Conservation (phyloP, 306 rosid species). For the Dryas drummondii region DNA sequence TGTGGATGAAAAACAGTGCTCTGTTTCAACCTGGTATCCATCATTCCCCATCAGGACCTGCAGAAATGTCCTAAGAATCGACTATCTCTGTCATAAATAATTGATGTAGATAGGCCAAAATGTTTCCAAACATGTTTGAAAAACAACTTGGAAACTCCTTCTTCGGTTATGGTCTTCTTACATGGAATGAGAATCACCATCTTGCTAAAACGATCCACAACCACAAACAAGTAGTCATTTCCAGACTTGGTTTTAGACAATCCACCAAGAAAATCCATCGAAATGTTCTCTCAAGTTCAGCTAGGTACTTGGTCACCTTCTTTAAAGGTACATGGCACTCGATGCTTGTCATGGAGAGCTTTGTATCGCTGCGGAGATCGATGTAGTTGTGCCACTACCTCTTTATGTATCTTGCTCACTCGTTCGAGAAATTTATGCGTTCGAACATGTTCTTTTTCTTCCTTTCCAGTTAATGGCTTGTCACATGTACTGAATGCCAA, state of each 20-base stretch:
- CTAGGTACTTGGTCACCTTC: no score
- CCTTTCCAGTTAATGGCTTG: no score
- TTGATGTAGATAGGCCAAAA: background rate
- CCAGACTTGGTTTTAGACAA: background rate
- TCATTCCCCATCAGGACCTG: background rate
- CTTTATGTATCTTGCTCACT: no score
- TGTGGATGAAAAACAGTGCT: background rate
- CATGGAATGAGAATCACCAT: constrained; percentile 6
- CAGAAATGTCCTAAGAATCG: background rate
- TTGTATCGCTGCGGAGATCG: no score
- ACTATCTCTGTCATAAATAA: background rate
- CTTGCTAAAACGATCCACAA: constrained; percentile 4
- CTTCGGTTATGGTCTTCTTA: background rate
- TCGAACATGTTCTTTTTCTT: no score
- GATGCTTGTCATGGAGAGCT: no score
- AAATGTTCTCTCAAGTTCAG: no score
- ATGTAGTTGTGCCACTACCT: no score
- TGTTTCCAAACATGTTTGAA: background rate
- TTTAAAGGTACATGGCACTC: no score
- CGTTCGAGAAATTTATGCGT: no score
- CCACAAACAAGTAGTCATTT: background rate
- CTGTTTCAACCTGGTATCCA: background rate
- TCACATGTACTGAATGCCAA: no score
- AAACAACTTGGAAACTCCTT: background rate
- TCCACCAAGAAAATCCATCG: no score